Conservation (phyloP, 148 eudicot genomes). For the Suaeda aralocaspica region DNA sequence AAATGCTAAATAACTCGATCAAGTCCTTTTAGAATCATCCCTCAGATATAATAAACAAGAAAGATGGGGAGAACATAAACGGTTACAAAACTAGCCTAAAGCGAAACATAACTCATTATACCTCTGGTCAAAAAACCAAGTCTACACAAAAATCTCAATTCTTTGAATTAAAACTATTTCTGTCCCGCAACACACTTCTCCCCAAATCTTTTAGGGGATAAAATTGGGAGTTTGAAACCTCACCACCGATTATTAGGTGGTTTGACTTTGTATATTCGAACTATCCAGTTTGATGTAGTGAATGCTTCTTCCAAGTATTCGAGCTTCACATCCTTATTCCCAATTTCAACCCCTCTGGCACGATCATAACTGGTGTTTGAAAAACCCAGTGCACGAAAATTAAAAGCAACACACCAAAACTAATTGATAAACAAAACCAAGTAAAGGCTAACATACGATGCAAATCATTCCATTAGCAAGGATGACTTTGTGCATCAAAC, state of each 20-base stretch:
- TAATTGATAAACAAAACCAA: background rate
- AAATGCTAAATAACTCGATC: too few species aligned
- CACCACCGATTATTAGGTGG: slow-evolving; percentile 94
- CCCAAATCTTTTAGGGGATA: slow-evolving; percentile 1
- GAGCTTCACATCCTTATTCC: slow-evolving; percentile 91
- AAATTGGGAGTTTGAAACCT: slow-evolving; percentile 12
- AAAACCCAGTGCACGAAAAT: background rate
- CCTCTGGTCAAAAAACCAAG: slow-evolving; percentile 6
- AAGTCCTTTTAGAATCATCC: too few species aligned
- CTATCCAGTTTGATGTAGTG: slow-evolving; percentile 97
- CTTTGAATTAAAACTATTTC: slow-evolving; percentile 1
- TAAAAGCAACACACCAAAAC: background rate
- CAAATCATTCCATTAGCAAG: too few species aligned
- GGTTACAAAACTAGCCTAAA: slow-evolving; percentile 13
- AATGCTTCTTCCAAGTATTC: slow-evolving; percentile 94
- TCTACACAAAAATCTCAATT: background rate
- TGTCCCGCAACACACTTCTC: background rate
- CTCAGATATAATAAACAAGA: too few species aligned
- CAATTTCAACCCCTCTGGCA: slow-evolving; percentile 98
- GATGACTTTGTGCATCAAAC: too few species aligned
- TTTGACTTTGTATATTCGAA: slow-evolving; percentile 96
- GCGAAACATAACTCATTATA: slow-evolving; percentile 19
- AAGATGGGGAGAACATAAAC: background rate
- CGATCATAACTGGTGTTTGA: slow-evolving; percentile 73
- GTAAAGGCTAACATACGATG: too few species aligned